These are phyloP conservation scores for Drosera spatulata DNA, from an alignment of 179 eudicot species.

Conservation along the genomic window DNA sequence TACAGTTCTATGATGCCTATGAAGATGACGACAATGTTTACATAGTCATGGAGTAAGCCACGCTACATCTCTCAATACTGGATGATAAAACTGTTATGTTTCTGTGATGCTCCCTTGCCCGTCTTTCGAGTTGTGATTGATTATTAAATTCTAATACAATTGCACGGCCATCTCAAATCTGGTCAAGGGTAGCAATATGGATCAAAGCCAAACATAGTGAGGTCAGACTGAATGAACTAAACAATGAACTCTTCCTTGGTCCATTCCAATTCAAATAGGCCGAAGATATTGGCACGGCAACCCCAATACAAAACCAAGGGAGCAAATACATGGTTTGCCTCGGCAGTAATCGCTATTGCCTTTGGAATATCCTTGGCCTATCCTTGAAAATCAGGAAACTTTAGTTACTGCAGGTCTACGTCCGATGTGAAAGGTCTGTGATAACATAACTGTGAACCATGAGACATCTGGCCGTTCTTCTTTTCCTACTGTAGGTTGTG, in stretches of 20 bases:
- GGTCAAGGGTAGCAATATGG: not conserved
- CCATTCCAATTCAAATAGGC: too few species aligned
- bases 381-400: too few species aligned
- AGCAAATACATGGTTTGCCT: too few species aligned
- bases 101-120: not conserved
- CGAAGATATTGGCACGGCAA: too few species aligned
- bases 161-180: not conserved
- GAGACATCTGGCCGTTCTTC: not conserved
- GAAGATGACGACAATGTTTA: conserved; percentile 86
- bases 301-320: too few species aligned
- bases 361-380: too few species aligned
- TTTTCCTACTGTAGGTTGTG: conserved; percentile 25
- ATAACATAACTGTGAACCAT: too few species aligned
- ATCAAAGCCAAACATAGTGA: not conserved
- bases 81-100: not conserved
- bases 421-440: too few species aligned
- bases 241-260: too few species aligned
- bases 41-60: conserved; percentile 84
- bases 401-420: too few species aligned
- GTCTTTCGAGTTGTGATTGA: not conserved
- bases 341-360: too few species aligned
- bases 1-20: conserved; percentile 76
- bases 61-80: conserved; percentile 1
- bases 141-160: not conserved
- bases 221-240: conserved; percentile 30